These are phyloP conservation scores for Alternaria infectoria DNA, from an alignment of 2,329 filamentous ascomycete genomes.

Conservation along the genomic window DNA sequence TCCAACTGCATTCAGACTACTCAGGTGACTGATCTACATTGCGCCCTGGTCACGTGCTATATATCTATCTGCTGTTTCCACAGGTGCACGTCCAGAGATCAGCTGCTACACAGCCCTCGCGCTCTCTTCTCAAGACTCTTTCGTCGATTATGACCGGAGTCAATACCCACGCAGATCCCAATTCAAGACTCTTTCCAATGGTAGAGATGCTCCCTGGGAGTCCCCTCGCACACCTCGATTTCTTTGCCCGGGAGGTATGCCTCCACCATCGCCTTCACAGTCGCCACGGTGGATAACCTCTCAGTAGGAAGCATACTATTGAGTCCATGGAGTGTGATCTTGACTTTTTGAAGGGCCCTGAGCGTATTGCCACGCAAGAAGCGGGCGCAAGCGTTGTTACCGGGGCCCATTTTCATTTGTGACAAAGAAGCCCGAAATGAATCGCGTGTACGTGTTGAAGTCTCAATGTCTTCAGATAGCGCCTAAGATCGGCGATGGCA, in stretches of 20 bases:
- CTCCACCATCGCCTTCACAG: not conserved
- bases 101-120: not conserved
- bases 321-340: not conserved
- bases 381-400: not conserved
- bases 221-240: not conserved
- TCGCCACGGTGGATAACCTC: no score
- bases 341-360: not conserved
- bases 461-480: not conserved
- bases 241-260: not conserved
- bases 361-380: not conserved
- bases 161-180: not conserved
- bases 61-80: not conserved
- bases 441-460: not conserved
- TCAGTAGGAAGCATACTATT: not conserved
- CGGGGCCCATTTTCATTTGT: not conserved
- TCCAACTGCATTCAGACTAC: not conserved
- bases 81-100: not conserved
- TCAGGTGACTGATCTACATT: not conserved
- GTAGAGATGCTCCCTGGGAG: no score
- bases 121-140: not conserved
- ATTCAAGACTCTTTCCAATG: not conserved
- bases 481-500: not conserved
- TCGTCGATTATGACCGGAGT: not conserved
- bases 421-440: not conserved
- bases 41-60: not conserved